Evolutionary conservation across 257 asterid species (phyloP), one percentile per base, ranked within the genome.

Genomic region (Plectranthus barbatus): DNA sequence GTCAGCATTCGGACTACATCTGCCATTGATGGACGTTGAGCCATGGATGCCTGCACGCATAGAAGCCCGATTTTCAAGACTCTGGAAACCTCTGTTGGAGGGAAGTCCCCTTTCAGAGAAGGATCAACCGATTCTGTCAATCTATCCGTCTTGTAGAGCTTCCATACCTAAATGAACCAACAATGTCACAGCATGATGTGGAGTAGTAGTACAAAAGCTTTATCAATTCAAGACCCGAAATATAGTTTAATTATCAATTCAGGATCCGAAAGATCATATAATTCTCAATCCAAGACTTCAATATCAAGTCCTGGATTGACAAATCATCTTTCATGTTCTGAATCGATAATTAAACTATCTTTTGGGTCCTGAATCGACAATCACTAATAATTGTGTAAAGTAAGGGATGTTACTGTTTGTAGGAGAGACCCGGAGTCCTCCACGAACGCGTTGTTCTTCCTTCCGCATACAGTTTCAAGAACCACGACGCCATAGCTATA

Each of bases 401-500:
- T 33, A 10, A 11, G 60, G 58, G 36, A 45, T 60, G 14, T 58
- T 86, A 92, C 99, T 9, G 84, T 65, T 72, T 86, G 97, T 46
- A 86, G 77, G 61, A 92, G 97, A 33, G 96, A 83, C 48, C 89
- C 82, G 0, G 85, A 76, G 9, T 82, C 95, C 60, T 82, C 91
- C 0, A 63, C 69, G 5, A 85, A 89, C 49, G 87, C 95, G 31
- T 76, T 89, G 76, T 80, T 86, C 77, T 80, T 89, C 68, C 95
- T 86, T 9, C 86, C 87, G 14, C 88, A 79, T 21, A 86, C 67
- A n/a, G 86, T 76, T 72, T 92, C 97, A 64, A 92, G 92, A 77
- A 92, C 91, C 71, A 92, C 57, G 56, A 92, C 95, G 0, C 99
- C 99, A 1, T 57, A 92, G 39, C 97, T 92, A 36, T 84, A 92